phyloP scores from a whole-genome alignment of 805 yeast species.

The Kluyveromyces dobzhanskii region DNA sequence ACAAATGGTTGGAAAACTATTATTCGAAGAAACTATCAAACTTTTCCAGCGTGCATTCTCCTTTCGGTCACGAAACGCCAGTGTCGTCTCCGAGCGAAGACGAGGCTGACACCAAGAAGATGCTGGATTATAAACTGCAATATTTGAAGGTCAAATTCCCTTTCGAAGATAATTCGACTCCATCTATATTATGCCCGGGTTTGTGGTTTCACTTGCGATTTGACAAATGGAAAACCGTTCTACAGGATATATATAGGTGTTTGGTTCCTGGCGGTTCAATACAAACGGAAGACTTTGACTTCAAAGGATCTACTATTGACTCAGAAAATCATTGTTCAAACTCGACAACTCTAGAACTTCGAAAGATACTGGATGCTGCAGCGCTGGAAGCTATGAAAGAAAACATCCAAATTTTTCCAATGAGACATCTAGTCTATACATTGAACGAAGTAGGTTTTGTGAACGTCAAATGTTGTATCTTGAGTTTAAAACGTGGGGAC shows the following conservation, averaged over 20 bases:
- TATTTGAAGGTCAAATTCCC: slow-evolving; percentile 21
- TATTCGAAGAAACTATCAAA: slow-evolving; percentile 18
- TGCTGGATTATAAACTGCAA: slow-evolving; percentile 15
- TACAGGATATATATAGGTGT: slow-evolving; percentile 22
- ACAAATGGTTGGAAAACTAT: slow-evolving; percentile 21
- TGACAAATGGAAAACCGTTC: slow-evolving; percentile 22
- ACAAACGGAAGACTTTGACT: slow-evolving; percentile 16
- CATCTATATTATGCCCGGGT: slow-evolving; percentile 22
- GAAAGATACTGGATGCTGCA: slow-evolving; percentile 17
- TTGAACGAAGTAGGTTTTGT: slow-evolving; percentile 24
- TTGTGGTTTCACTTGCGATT: slow-evolving; percentile 20
- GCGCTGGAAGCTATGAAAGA: slow-evolving; percentile 20
- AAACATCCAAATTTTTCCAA: slow-evolving; percentile 22
- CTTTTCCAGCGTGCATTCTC: slow-evolving; percentile 17
- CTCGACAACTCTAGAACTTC: slow-evolving; percentile 18
- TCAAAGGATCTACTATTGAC: slow-evolving; percentile 7
- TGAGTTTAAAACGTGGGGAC: slow-evolving; percentile 24
- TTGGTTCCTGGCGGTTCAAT: slow-evolving; percentile 26
- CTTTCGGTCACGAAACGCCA: slow-evolving; percentile 6
- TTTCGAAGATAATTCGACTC: slow-evolving; percentile 19
- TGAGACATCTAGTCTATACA: slow-evolving; percentile 17
- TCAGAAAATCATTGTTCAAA: slow-evolving; percentile 11
- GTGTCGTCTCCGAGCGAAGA: slow-evolving; percentile 3
- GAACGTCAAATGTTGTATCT: slow-evolving; percentile 20
- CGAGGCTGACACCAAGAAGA: slow-evolving; percentile 8